Evolutionary conservation across 176 grass and related monocot genomes (phyloP), one percentile per base, ranked within the genome.

Genomic region (Musa acuminata): DNA sequence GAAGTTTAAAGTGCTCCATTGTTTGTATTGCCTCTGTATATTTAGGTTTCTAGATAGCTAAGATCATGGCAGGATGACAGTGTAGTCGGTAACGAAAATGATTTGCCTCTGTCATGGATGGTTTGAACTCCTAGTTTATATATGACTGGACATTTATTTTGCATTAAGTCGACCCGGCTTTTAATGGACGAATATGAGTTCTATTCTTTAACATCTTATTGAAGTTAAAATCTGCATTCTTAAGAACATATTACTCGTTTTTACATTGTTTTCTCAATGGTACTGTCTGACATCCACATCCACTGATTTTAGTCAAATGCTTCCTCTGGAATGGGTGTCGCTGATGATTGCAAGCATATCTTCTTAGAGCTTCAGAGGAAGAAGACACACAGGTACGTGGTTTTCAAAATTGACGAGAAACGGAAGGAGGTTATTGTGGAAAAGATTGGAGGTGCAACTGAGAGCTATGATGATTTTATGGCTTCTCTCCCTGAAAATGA

Each of bases 391-490:
- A 81, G 92, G 48, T 92, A 96, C 86, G 89, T 96, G 50, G 82
- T 96, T 67, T 96, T 96, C 83, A 92, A 96, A 63, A 96, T 96
- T 0, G 87, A 96, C 51, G 92, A 96, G 71, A 96, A 96, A 55
- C 76, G 85, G 62, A 96, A 96, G 82, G 78, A 92, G 72, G 83
- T 96, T 71, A 64, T 90, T 50, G 89, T 96, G 51, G 92, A 96
- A 81, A 96, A 92, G 81, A 92, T 89, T 0, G 92, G 89, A 51
- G 89, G 84, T 49, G 88, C 89, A 53, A 80, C 92, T 73, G 89
- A 96, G 78, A 96, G 89, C 64, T 96, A 96, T 82, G 92, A 92
- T 86, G 92, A 96, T 74, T 96, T 96, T 73, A 75, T 92, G 57
- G 89, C 89, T 35, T 92, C 80, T 82, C 87, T 96, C 63, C 92